Evolutionary conservation across 192 early-diverging fungal species (phyloP).

Genomic region (Obelidium mucronatum): DNA sequence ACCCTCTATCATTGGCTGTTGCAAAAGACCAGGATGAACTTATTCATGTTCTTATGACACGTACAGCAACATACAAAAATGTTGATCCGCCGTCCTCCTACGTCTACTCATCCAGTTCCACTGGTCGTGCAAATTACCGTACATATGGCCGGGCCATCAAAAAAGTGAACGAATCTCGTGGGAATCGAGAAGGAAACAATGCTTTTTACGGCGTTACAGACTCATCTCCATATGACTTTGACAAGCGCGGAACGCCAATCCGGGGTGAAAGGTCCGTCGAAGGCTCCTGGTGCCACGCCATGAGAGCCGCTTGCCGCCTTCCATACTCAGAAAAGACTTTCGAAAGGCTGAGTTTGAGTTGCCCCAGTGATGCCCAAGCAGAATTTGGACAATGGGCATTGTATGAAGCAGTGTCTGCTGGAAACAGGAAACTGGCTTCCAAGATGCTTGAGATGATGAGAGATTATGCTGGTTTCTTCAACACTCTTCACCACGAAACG

Average conservation of each 20-base stretch:
- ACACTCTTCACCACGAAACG: conserved; percentile 39
- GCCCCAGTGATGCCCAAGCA: not conserved
- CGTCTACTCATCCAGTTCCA: conserved; percentile 5
- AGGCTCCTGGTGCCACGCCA: conserved; percentile 12
- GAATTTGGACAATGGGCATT: conserved; percentile 22
- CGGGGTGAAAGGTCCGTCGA: not conserved
- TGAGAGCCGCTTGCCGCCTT: conserved; percentile 22
- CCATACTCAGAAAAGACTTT: conserved; percentile 20
- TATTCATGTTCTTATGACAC: conserved; percentile 16
- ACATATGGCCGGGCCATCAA: conserved; percentile 42
- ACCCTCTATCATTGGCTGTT: conserved; percentile 18
- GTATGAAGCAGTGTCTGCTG: conserved; percentile 41
- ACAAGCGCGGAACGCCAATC: conserved; percentile 28
- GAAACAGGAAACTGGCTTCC: conserved; percentile 26
- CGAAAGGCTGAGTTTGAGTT: not conserved
- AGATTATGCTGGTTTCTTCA: conserved; percentile 38
- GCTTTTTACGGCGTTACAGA: conserved; percentile 8
- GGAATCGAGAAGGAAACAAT: conserved; percentile 60
- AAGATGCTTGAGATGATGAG: conserved; percentile 35
- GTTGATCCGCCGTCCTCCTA: not conserved
- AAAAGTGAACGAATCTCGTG: conserved; percentile 61
- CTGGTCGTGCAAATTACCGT: conserved; percentile 10
- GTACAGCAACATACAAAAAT: not conserved
- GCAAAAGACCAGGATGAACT: conserved; percentile 26
- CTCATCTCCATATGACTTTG: conserved; percentile 19